Evolutionary conservation across 2,329 filamentous ascomycete species (phyloP).

Genomic region (Talaromyces sp.): DNA sequence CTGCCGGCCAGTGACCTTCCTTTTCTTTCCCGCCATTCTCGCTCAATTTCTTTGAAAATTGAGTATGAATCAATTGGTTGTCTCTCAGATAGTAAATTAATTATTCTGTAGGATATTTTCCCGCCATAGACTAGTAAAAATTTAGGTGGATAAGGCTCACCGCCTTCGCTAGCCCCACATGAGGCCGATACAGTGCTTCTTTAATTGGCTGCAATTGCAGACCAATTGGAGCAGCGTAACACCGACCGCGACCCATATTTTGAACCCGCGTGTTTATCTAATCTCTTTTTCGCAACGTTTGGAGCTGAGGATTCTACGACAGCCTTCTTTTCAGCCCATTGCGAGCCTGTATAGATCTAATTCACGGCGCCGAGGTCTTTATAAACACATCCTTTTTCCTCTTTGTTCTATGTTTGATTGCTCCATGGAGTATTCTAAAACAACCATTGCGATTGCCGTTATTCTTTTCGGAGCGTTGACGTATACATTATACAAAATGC

Average conservation of each 20-base stretch:
- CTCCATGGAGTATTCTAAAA: constrained; percentile 20
- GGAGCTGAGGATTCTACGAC: background rate
- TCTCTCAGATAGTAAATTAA: background rate
- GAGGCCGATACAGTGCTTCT: constrained; percentile 7
- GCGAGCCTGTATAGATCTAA: background rate
- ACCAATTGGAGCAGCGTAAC: constrained; percentile 5
- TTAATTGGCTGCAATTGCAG: background rate
- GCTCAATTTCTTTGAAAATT: background rate
- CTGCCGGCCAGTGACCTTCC: constrained; percentile 60
- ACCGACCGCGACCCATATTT: background rate
- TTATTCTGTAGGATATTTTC: constrained; percentile 1
- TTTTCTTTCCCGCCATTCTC: constrained; percentile 45
- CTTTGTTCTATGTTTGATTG: background rate
- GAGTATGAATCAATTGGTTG: constrained; percentile 32
- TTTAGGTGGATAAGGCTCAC: constrained; percentile 7
- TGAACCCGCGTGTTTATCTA: background rate
- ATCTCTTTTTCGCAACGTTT: background rate
- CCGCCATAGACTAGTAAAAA: background rate
- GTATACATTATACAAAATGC: constrained; percentile 34
- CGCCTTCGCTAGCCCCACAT: constrained; percentile 3
- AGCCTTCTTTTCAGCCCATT: background rate
- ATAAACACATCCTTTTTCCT: background rate
- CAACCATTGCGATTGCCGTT: constrained; percentile 26
- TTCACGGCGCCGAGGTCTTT: background rate
- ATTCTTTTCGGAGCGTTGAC: constrained; percentile 28